These are phyloP conservation scores for Pterocarpus macrocarpus DNA, from an alignment of 306 rosid genomes.

Conservation along the genomic window DNA sequence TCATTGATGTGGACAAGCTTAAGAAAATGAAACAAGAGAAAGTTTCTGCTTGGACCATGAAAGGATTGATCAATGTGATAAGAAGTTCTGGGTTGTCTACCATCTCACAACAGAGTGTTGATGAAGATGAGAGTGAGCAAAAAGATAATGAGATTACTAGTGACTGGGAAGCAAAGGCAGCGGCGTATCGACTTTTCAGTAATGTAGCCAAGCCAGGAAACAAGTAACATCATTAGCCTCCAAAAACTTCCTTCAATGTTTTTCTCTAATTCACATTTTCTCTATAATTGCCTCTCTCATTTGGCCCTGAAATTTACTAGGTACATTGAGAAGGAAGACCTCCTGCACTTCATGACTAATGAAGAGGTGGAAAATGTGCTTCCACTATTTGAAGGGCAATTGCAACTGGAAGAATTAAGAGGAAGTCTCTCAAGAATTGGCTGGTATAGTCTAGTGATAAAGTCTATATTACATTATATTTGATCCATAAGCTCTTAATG, in stretches of 20 bases:
- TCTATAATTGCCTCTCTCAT: constrained; percentile 37
- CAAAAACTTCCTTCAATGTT: background rate
- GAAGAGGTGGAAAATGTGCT: constrained; percentile 78
- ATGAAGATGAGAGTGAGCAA: constrained; percentile 61
- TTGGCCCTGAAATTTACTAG: constrained; percentile 46
- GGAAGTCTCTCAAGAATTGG: constrained; percentile 84
- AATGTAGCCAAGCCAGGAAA: constrained; percentile 73
- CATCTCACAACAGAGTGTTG: constrained; percentile 54
- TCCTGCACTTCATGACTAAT: constrained; percentile 68
- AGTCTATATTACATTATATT: background rate
- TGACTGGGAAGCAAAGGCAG: constrained; percentile 87
- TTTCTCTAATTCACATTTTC: constrained; percentile 27
- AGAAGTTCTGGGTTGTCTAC: constrained; percentile 76
- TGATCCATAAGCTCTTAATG: background rate
- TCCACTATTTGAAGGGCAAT: constrained; percentile 76
- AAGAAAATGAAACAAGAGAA: constrained; percentile 77
- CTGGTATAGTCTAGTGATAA: constrained; percentile 56
- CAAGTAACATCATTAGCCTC: constrained; percentile 59
- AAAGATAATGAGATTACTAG: constrained; percentile 72
- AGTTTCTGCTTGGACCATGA: constrained; percentile 94
- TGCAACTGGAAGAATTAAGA: constrained; percentile 72
- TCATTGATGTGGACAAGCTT: constrained; percentile 84
- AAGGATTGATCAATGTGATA: constrained; percentile 73
- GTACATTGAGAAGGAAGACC: constrained; percentile 84
- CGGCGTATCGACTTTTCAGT: constrained; percentile 68